Base-by-base conservation (phyloP, 805 yeast genomes). In the Wickerhamiella hasegawae region DNA sequence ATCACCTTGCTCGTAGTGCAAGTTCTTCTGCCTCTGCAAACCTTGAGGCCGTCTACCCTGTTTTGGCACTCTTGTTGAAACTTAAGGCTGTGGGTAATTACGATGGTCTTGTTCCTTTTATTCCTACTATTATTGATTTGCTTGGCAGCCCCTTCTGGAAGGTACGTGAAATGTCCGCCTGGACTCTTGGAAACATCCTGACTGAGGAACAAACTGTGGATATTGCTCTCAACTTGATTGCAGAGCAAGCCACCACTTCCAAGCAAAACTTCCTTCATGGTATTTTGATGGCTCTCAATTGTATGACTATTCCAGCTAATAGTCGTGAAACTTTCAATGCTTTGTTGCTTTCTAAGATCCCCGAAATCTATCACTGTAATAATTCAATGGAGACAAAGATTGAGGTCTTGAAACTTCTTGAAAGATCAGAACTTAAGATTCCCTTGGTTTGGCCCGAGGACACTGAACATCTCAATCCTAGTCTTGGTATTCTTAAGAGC, bases 81-180 rank as follows among this genome's bases (percentile, higher is more conserved):
- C 52, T 87, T 36, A 76, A 76, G 36, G 69, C 73, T 4, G 69
- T 75, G 0, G 65, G 69, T 2, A 72, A 70, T 0, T 65, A 66
- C 38, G 61, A 59, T 30, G 76, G 71, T 0, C 39, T 78, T 33
- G 56, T 55, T 5, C 70, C 60, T 4, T 77, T 83, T 46, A 56
- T 61, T 32, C 64, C 65, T 0, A 52, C 68, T 16, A 55, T 81
- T 12, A 44, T 60, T 18, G 35, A 47, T 15, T 65, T 76, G 41
- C 56, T 85, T 21, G 58, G 59, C 1, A 68, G 71, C 40, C 55
- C 54, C 29, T 60, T 65, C 37, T 87, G 94, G 94, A 83, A 83
- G 46, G 66, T 90, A 6, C 66, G 98, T 42, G 95, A 85, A 49
- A 69, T 81, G 70, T 79, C 94, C 0, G 81, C 94, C 0, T 65